These are phyloP conservation scores for Sphagnum tenellum DNA, from an alignment of 225 moss, liverwort and hornwort genomes.

Conservation along the genomic window DNA sequence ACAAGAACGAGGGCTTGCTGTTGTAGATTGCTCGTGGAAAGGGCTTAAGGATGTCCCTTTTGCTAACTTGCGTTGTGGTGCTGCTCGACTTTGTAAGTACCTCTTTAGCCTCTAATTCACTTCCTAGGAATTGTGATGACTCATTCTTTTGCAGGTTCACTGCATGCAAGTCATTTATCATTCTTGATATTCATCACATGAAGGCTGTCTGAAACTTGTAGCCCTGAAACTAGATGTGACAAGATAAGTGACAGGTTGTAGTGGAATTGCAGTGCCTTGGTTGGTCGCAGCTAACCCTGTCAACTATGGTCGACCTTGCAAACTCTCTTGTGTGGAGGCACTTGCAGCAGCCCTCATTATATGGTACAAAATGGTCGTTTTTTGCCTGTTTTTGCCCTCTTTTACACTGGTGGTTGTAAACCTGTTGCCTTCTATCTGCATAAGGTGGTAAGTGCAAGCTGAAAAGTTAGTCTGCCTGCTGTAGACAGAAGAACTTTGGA, in stretches of 20 bases:
- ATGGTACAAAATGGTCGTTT: slow-evolving; percentile 25
- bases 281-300: slow-evolving; percentile 96
- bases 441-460: too few relatives aligned
- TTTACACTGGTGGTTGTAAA: too few relatives aligned
- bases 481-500: too few relatives aligned
- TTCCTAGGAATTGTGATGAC: neutral
- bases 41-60: slow-evolving; percentile 69
- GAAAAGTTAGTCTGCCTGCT: too few relatives aligned
- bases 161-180: neutral
- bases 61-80: slow-evolving; percentile 71
- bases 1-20: slow-evolving; percentile 64
- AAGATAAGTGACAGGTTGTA: neutral
- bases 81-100: slow-evolving; percentile 55
- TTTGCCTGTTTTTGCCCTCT: neutral
- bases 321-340: slow-evolving; percentile 94
- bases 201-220: too few relatives aligned
- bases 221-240: too few relatives aligned
- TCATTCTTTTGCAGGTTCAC: neutral
- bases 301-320: slow-evolving; percentile 93
- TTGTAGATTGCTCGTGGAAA: slow-evolving; percentile 97
- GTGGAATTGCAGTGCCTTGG: slow-evolving; percentile 67
- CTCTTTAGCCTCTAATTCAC: neutral
- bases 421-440: too few relatives aligned
- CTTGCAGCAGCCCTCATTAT: slow-evolving; percentile 83
- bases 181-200: too few relatives aligned